These are phyloP conservation scores for Mycena olivaceomarginata DNA, from an alignment of 768 basidiomycete genomes.

Conservation along the genomic window DNA sequence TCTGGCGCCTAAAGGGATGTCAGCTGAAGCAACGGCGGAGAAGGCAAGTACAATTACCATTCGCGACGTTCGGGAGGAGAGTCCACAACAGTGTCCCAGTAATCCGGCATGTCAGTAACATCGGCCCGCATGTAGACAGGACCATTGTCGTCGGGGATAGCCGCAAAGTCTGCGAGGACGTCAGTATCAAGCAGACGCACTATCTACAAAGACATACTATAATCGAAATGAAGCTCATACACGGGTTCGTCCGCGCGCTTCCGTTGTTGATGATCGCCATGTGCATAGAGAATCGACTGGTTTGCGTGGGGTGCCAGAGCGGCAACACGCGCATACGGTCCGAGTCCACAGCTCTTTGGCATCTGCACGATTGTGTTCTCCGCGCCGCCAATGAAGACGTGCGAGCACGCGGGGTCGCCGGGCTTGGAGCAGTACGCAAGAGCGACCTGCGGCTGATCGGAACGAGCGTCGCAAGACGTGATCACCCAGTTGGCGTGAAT, in stretches of 20 bases:
- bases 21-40: neutral
- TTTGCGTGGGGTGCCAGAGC: neutral
- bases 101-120: conserved; percentile 32
- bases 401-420: neutral
- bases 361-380: conserved; percentile 18
- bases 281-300: neutral
- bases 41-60: conserved; percentile 2
- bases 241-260: neutral
- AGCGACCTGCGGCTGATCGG: conserved; percentile 14
- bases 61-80: conserved; percentile 7
- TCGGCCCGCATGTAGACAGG: conserved; percentile 29
- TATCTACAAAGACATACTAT: neutral
- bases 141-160: conserved; percentile 22
- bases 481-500: conserved; percentile 11
- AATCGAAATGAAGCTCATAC: conserved; percentile 13
- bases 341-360: neutral
- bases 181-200: too few relatives aligned
- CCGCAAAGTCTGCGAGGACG: conserved; percentile 15
- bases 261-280: neutral
- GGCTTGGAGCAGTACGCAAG: conserved; percentile 11
- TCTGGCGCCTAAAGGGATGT: neutral
- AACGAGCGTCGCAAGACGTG: neutral
- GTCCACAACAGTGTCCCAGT: conserved; percentile 30
- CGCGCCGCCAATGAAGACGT: conserved; percentile 25
- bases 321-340: conserved; percentile 19